Conservation (phyloP, 1,284 basidiomycete genomes). For the Naganishia cerealis region DNA sequence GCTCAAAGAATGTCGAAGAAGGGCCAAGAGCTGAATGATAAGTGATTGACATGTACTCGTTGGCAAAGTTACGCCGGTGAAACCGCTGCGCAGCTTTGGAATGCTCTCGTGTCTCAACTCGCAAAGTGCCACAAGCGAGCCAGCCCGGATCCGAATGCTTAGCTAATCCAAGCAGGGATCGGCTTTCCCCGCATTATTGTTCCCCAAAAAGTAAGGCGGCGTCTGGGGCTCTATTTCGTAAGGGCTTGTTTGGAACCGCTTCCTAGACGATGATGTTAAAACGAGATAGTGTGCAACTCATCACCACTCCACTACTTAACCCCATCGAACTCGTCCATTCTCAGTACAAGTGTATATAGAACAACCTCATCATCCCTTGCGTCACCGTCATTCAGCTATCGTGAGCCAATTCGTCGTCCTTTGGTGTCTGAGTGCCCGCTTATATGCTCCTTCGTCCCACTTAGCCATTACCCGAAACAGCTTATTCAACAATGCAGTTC, state of each 20-base stretch:
- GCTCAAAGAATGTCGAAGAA: too few relatives aligned
- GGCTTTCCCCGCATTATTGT: slow-evolving; percentile 1
- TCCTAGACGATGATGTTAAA: too few relatives aligned
- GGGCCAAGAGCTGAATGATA: too few relatives aligned
- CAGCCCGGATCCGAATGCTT: background rate
- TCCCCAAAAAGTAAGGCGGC: background rate
- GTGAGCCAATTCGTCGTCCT: background rate
- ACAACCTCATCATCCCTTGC: too few relatives aligned
- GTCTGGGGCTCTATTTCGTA: background rate
- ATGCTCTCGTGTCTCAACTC: background rate
- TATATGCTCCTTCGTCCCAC: background rate
- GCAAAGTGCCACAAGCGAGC: background rate
- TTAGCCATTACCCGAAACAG: background rate
- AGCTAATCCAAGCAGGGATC: background rate
- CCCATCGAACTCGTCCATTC: too few relatives aligned
- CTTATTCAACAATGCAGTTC: slow-evolving; percentile 10
- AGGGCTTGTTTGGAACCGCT: too few relatives aligned
- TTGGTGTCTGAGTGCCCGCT: background rate
- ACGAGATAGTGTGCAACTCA: too few relatives aligned
- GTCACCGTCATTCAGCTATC: background rate
- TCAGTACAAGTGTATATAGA: too few relatives aligned
- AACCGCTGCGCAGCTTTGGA: background rate
- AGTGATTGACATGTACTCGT: too few relatives aligned
- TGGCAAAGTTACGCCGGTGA: background rate
- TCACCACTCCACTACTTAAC: too few relatives aligned